Base-by-base conservation (phyloP, 2,329 filamentous ascomycete genomes). In the Neonectria hederae region DNA sequence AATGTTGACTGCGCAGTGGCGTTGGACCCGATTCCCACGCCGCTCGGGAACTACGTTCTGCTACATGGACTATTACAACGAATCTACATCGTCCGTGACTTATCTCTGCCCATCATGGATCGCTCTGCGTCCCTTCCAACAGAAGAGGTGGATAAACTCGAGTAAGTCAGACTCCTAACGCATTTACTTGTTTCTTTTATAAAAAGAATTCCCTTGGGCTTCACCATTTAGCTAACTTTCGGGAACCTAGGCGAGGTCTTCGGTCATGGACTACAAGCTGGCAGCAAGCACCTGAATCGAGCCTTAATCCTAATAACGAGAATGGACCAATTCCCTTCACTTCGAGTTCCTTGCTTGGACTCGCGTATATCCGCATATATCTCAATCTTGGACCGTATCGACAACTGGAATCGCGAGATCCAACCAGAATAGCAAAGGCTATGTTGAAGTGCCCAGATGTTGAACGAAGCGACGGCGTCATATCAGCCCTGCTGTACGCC, bases 401-500 rank as follows among this genome's bases (percentile, higher is more conserved):
- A 0, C 75, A 78, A 5, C 76, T 84, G 0, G 80, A 83, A 26
- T 80, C 81, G 0, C 78, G 82, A 13, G 81, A 84, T 46, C 78
- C 82, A 0, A 58, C 67, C 0, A 66, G 74, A 0, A 82, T 83
- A 17, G 80, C 82, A 5, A 65, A 72, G n/a, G 78, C 81, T 0
- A 69, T 85, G 3, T 65, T 66, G 14, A 70, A 70, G 2, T 74
- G 78, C 0, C 82, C 82, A 0, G 71, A 73, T 0, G 81, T 86
- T 0, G 79, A 83, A 43, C 79, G 84, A 0, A 83, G 83, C 22
- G 81, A 85, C 45, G 81, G 83, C 0, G 74, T 84, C 3, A 79
- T 83, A 4, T 79, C 81, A 0, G 85, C 86, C 0, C 76, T 86
- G 1, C 75, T 87, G 0, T 86, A 87, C 65, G 81, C 84, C 1